Conservation (phyloP, 2,329 filamentous ascomycete species). For the Septoria linicola region DNA sequence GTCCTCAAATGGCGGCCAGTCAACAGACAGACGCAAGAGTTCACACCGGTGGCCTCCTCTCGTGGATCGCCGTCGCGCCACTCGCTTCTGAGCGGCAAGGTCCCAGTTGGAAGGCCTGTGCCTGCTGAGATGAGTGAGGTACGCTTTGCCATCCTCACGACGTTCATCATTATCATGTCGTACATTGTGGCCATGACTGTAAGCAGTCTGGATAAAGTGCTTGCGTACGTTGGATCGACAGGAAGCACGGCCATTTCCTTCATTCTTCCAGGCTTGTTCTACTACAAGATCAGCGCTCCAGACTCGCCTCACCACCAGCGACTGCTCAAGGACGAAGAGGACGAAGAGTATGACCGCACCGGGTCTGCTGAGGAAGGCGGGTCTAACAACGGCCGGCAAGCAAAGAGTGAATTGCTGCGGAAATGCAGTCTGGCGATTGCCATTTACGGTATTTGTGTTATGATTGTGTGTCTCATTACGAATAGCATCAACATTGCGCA, state of each 20-base stretch:
- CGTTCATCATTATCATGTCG: constrained; percentile 75
- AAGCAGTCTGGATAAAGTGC: constrained; percentile 80
- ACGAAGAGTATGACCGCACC: constrained; percentile 64
- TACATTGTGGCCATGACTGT: constrained; percentile 92
- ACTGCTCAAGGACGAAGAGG: constrained; percentile 86
- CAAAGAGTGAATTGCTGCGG: constrained; percentile 58
- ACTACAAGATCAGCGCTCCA: constrained; percentile 95
- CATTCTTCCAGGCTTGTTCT: constrained; percentile 92
- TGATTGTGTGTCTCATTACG: constrained; percentile 81
- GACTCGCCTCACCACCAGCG: constrained; percentile 83
- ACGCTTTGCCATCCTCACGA: constrained; percentile 86
- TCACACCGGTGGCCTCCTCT: constrained; percentile 30
- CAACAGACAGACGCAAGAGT: constrained; percentile 25
- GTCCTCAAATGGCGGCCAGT: constrained; percentile 85
- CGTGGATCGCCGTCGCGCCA: constrained; percentile 35
- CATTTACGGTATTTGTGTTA: constrained; percentile 81
- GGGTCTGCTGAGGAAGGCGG: constrained; percentile 50
- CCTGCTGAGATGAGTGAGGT: constrained; percentile 71
- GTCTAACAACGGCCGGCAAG: constrained; percentile 46
- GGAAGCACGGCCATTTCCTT: constrained; percentile 96
- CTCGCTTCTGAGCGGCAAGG: constrained; percentile 31
- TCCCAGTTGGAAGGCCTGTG: constrained; percentile 27
- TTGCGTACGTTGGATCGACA: constrained; percentile 93
- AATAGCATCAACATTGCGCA: constrained; percentile 70
- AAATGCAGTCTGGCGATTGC: constrained; percentile 72